phyloP scores from a whole-genome alignment of 495 filamentous ascomycete genomes.

The Acidomyces sp. region DNA sequence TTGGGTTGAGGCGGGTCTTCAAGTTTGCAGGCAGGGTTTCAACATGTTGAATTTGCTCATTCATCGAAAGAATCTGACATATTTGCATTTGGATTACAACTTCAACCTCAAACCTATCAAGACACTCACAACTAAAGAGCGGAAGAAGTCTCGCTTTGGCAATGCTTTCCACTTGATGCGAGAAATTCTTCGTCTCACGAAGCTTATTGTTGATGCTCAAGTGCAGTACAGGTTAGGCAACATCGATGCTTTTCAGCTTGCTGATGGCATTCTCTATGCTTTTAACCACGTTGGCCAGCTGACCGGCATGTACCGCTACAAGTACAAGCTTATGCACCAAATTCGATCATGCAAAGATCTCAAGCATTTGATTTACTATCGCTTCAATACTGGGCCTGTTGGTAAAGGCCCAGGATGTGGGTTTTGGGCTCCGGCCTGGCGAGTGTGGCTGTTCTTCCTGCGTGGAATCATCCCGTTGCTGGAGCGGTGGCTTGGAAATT shows the following conservation, averaged over 20 bases:
- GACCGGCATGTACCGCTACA: conserved; percentile 99
- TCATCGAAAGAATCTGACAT: conserved; percentile 96
- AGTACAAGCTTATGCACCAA: conserved; percentile 99
- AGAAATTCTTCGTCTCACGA: conserved; percentile 94
- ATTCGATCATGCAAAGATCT: conserved; percentile 98
- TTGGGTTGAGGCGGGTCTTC: conserved; percentile 97
- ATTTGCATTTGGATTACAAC: conserved; percentile 98
- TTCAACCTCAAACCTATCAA: conserved; percentile 99
- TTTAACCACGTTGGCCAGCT: conserved; percentile 99
- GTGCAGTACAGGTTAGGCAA: conserved; percentile 97
- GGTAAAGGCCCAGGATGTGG: conserved; percentile 97
- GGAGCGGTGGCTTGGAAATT: conserved; percentile 94
- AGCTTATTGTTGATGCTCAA: conserved; percentile 96
- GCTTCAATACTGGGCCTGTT: conserved; percentile 95
- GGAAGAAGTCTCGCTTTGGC: conserved; percentile 98
- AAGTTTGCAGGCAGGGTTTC: conserved; percentile 96
- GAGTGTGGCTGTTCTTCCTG: conserved; percentile 99
- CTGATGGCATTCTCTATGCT: conserved; percentile 95
- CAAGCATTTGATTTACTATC: conserved; percentile 98
- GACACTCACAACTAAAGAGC: conserved; percentile 95
- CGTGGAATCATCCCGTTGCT: conserved; percentile 93
- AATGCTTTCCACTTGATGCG: conserved; percentile 99
- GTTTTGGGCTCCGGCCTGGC: conserved; percentile 98
- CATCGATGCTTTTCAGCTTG: conserved; percentile 97
- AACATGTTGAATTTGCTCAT: conserved; percentile 99